Percentiles rank a stretch among this genome's conserved stretches.
Evolutionary conservation across 169 alveolate genomes (phyloP).

Genomic region (Cryptosporidium felis): DNA sequence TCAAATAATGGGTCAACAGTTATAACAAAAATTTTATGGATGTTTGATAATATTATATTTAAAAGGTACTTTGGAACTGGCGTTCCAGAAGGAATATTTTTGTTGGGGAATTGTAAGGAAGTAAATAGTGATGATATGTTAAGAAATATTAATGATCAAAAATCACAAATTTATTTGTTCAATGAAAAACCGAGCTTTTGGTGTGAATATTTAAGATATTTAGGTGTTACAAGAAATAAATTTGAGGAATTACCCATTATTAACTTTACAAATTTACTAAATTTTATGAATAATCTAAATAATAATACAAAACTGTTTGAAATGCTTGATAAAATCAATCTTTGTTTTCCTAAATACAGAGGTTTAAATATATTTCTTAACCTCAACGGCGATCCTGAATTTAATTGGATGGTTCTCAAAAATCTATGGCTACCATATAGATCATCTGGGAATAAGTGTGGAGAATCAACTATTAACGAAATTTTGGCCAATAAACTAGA

Average conservation of each 20-base stretch:
- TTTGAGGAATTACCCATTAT: conserved; percentile 24
- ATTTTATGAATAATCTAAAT: neutral
- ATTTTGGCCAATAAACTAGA: neutral
- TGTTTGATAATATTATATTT: conserved; percentile 1
- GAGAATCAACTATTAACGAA: neutral
- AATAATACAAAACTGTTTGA: neutral
- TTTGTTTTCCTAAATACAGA: conserved; percentile 39
- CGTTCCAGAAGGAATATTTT: conserved; percentile 10
- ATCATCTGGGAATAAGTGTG: neutral
- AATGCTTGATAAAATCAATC: neutral
- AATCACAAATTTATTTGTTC: neutral
- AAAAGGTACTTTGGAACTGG: neutral
- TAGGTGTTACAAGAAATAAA: neutral
- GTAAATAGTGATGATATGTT: neutral
- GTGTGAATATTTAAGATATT: conserved; percentile 26
- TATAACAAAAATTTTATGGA: neutral
- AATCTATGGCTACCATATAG: conserved; percentile 61
- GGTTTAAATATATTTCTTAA: conserved; percentile 1
- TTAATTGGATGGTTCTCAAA: conserved; percentile 36
- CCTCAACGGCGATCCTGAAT: neutral
- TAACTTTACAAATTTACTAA: neutral
- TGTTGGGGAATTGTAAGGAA: neutral
- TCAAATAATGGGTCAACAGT: neutral
- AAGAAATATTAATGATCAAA: neutral
- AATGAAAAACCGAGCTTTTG: conserved; percentile 18